These are phyloP conservation scores for Claviceps digitariae DNA, from an alignment of 2,329 filamentous ascomycete species.

Conservation along the genomic window DNA sequence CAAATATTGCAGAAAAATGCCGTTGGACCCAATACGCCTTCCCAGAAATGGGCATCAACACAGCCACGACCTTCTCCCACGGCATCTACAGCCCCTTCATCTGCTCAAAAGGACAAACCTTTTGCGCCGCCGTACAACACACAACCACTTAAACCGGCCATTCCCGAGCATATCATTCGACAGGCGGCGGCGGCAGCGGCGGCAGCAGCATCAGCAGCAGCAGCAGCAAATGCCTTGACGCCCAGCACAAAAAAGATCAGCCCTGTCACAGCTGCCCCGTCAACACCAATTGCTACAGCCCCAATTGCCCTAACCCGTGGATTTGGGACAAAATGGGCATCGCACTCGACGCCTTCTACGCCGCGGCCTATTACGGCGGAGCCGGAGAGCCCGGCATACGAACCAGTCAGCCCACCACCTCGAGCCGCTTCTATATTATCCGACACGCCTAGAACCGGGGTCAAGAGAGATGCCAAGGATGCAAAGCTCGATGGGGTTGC, in stretches of 20 bases:
- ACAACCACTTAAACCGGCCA: slow-evolving; percentile 22
- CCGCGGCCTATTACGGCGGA: slow-evolving; percentile 28
- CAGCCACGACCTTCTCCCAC: slow-evolving; percentile 11
- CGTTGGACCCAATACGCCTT: slow-evolving; percentile 11
- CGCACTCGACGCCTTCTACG: slow-evolving; percentile 43
- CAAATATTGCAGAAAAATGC: slow-evolving; percentile 13
- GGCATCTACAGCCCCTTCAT: slow-evolving; percentile 12
- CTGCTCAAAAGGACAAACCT: slow-evolving; percentile 16
- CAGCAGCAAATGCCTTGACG: slow-evolving; percentile 12
- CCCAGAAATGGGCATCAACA: slow-evolving; percentile 21
- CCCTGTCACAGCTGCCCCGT: slow-evolving; percentile 18
- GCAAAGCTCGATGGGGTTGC: slow-evolving; percentile 1
- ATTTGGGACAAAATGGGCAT: slow-evolving; percentile 45
- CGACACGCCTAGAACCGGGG: slow-evolving; percentile 14
- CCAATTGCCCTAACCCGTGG: slow-evolving; percentile 18
- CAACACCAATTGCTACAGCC: slow-evolving; percentile 21
- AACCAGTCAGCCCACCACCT: slow-evolving; percentile 44
- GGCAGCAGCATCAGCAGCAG: slow-evolving; percentile 11
- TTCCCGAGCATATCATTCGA: slow-evolving; percentile 29
- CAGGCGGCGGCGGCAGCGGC: slow-evolving; percentile 19
- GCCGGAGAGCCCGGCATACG: slow-evolving; percentile 38
- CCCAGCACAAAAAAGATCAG: slow-evolving; percentile 17
- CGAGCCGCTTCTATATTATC: slow-evolving; percentile 24
- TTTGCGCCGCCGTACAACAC: slow-evolving; percentile 16
- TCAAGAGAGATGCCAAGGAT: slow-evolving; percentile 20